Conservation (phyloP, 345 rosid species). For the Melaleuca quinquenervia region DNA sequence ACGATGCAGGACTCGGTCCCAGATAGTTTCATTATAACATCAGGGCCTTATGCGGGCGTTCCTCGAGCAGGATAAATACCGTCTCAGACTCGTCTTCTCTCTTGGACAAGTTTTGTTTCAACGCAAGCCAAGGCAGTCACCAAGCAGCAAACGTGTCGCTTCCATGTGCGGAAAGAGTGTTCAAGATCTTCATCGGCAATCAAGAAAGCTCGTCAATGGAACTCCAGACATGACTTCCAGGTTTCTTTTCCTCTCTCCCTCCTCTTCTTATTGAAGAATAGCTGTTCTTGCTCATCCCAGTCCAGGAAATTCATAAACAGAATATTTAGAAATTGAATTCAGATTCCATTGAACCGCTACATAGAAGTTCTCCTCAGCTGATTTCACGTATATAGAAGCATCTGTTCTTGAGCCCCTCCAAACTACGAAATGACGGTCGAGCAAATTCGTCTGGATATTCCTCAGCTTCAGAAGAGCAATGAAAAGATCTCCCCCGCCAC, state of each 20-base stretch:
- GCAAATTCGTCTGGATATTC: conserved; percentile 39
- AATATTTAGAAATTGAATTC: not conserved
- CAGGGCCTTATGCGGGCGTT: not conserved
- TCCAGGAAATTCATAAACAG: not conserved
- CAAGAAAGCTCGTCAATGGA: not conserved
- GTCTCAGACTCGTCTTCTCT: not conserved
- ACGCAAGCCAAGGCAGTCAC: not conserved
- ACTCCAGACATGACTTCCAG: conserved; percentile 17
- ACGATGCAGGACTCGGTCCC: not conserved
- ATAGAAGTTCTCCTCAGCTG: not conserved
- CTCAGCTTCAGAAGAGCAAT: too few species aligned
- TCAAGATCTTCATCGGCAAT: not conserved
- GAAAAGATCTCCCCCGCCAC: too few species aligned
- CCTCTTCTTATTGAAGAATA: not conserved
- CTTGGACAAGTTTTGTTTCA: not conserved
- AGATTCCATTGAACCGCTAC: not conserved
- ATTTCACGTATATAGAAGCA: not conserved
- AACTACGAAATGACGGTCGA: conserved; percentile 17
- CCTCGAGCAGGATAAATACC: not conserved
- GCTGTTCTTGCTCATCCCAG: not conserved
- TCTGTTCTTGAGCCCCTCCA: not conserved
- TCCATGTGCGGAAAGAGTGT: not conserved
- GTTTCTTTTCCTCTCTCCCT: not conserved
- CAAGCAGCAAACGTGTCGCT: not conserved
- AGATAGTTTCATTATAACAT: not conserved